Percentiles rank a stretch among this genome's conserved stretches.
Evolutionary conservation across 1,139 yeast species (phyloP).

Genomic region (Geotrichum armillariae): DNA sequence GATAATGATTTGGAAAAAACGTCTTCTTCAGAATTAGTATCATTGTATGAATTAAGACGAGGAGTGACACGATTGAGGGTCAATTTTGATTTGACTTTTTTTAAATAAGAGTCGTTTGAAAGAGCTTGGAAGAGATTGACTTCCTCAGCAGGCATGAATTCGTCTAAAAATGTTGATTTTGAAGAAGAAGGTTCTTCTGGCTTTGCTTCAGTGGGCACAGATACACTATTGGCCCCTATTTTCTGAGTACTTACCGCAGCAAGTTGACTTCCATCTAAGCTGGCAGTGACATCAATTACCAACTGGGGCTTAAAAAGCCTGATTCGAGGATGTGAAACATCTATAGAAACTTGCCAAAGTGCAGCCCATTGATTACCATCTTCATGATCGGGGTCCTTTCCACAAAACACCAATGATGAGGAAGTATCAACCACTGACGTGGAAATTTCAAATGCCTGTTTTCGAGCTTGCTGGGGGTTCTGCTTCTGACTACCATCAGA

Average conservation of each 20-base stretch:
- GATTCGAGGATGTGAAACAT: constrained; percentile 34
- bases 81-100: constrained; percentile 19
- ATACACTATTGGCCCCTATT: background rate
- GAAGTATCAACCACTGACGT: constrained; percentile 17
- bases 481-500: constrained; percentile 9
- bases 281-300: constrained; percentile 16
- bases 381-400: constrained; percentile 5
- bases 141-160: constrained; percentile 28
- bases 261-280: constrained; percentile 14
- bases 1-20: constrained; percentile 9
- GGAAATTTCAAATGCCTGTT: constrained; percentile 20
- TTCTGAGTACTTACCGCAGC: background rate
- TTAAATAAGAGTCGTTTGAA: constrained; percentile 23
- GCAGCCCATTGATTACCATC: constrained; percentile 21
- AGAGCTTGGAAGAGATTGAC: constrained; percentile 30
- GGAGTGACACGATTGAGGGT: constrained; percentile 16
- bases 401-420: constrained; percentile 5
- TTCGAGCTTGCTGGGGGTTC: constrained; percentile 4
- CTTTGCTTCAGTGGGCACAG: constrained; percentile 3
- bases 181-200: constrained; percentile 9
- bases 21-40: background rate
- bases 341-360: constrained; percentile 31
- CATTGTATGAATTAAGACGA: background rate
- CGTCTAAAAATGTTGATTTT: constrained; percentile 22
- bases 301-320: constrained; percentile 29